A percentile compares a stretch with the other conserved stretches of the same genome.
phyloP scores from a whole-genome alignment of 352 stramenopile genomes.

The Pythium biforme region DNA sequence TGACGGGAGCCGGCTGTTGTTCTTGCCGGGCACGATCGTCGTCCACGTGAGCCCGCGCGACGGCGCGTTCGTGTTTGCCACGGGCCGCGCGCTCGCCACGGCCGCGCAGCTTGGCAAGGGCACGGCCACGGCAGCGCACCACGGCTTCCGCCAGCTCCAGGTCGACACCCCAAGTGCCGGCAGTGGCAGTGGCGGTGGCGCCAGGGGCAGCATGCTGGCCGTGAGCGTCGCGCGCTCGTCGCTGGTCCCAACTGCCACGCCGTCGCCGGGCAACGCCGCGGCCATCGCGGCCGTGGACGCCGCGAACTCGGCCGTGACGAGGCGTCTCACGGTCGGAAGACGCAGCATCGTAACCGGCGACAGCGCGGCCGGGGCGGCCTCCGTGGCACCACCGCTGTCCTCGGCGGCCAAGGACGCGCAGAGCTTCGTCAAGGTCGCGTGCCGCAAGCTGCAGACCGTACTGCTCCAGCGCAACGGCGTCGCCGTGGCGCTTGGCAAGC shows the following conservation, averaged over 20 bases:
- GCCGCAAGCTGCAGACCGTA: conserved; percentile 40
- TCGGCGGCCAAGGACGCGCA: conserved; percentile 16
- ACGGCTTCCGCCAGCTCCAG: conserved; percentile 45
- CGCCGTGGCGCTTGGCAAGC: conserved; percentile 35
- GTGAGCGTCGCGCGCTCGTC: conserved; percentile 28
- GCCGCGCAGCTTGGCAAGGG: conserved; percentile 22
- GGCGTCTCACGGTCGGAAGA: conserved; percentile 9
- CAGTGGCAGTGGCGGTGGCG: background rate
- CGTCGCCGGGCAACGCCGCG: conserved; percentile 26
- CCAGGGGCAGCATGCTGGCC: background rate
- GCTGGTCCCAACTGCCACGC: conserved; percentile 16
- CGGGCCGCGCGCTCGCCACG: conserved; percentile 23
- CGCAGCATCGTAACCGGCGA: conserved; percentile 14
- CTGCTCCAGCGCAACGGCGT: conserved; percentile 48
- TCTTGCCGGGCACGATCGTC: conserved; percentile 37
- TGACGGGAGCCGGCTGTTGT: conserved; percentile 37
- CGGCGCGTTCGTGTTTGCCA: conserved; percentile 39
- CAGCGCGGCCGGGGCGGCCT: background rate
- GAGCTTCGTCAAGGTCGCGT: conserved; percentile 41
- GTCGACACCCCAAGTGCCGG: conserved; percentile 14
- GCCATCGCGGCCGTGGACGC: conserved; percentile 32
- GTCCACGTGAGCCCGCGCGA: conserved; percentile 49
- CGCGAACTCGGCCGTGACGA: conserved; percentile 28
- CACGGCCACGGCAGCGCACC: conserved; percentile 15
- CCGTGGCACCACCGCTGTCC: background rate